Percentiles rank a stretch among this genome's conserved stretches.
Evolutionary conservation across 2,329 filamentous ascomycete genomes (phyloP).

Genomic region (Talaromyces sp.): DNA sequence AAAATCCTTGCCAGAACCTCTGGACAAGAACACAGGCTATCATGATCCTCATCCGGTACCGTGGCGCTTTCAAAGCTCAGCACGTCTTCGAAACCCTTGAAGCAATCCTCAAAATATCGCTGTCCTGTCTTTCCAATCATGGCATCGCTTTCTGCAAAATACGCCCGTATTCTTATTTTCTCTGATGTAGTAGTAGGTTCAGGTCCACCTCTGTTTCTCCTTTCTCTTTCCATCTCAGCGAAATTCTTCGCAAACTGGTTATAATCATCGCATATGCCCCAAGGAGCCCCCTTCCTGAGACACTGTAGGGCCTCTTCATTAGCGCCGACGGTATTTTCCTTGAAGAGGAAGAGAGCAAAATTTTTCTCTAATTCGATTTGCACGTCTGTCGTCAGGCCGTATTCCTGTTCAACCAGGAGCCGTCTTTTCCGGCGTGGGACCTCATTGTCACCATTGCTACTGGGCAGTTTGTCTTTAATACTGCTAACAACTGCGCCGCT

Average conservation of each 20-base stretch:
- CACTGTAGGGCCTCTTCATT: conserved; percentile 38
- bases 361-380: conserved; percentile 19
- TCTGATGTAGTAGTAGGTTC: neutral
- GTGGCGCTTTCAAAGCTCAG: conserved; percentile 32
- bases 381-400: conserved; percentile 17
- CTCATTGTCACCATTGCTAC: neutral
- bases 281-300: conserved; percentile 30
- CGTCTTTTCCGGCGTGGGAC: neutral
- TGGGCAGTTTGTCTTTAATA: conserved; percentile 10
- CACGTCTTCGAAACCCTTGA: conserved; percentile 24
- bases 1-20: conserved; percentile 3
- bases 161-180: conserved; percentile 27
- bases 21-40: conserved; percentile 20
- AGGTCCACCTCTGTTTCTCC: neutral
- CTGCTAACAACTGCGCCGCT: conserved; percentile 19
- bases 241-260: conserved; percentile 19
- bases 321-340: conserved; percentile 30
- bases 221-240: conserved; percentile 9
- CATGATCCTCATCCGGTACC: conserved; percentile 38
- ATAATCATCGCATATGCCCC: conserved; percentile 37
- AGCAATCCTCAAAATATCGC: conserved; percentile 42
- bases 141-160: conserved; percentile 37
- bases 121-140: conserved; percentile 42
- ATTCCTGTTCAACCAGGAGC: conserved; percentile 18
- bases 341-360: conserved; percentile 18